phyloP scores from a whole-genome alignment of 2,329 filamentous ascomycete species.

The Alternaria dauci region DNA sequence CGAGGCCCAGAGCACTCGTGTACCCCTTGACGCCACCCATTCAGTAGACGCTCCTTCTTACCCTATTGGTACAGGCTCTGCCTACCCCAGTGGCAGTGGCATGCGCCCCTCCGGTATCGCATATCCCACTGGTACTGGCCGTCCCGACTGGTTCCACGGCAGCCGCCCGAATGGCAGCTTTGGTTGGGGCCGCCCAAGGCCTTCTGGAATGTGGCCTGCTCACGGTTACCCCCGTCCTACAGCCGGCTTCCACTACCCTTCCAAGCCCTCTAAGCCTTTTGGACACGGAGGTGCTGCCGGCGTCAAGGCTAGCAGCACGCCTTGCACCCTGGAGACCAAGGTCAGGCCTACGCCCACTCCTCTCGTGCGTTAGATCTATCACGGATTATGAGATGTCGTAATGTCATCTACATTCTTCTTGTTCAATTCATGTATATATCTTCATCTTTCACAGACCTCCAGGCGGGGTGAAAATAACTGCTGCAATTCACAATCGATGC shows the following conservation, averaged over 20 bases:
- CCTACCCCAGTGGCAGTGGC: slow-evolving; percentile 14
- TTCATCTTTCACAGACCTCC: not conserved
- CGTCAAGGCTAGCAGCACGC: slow-evolving; percentile 21
- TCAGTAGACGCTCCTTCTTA: slow-evolving; percentile 1
- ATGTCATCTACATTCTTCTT: not conserved
- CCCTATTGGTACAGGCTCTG: slow-evolving; percentile 11
- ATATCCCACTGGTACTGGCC: slow-evolving; percentile 16
- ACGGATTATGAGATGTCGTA: not conserved
- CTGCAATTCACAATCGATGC: not conserved
- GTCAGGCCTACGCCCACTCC: slow-evolving; percentile 32
- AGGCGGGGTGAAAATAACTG: not conserved
- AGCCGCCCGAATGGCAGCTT: slow-evolving; percentile 15
- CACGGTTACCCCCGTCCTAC: slow-evolving; percentile 8
- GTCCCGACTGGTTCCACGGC: slow-evolving; percentile 10
- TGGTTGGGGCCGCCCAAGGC: slow-evolving; percentile 28
- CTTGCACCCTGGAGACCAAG: slow-evolving; percentile 34
- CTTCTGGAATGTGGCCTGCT: slow-evolving; percentile 26
- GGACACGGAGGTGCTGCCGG: slow-evolving; percentile 12
- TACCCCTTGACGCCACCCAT: slow-evolving; percentile 9
- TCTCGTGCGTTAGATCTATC: slow-evolving; percentile 7
- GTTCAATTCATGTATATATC: not conserved
- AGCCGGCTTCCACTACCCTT: not conserved
- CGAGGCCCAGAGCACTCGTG: not conserved
- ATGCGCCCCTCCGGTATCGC: slow-evolving; percentile 3
- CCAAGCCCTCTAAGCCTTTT: slow-evolving; percentile 14